Conservation (phyloP, 371 early-diverging fungal species). For the Synchytrium microbalum region DNA sequence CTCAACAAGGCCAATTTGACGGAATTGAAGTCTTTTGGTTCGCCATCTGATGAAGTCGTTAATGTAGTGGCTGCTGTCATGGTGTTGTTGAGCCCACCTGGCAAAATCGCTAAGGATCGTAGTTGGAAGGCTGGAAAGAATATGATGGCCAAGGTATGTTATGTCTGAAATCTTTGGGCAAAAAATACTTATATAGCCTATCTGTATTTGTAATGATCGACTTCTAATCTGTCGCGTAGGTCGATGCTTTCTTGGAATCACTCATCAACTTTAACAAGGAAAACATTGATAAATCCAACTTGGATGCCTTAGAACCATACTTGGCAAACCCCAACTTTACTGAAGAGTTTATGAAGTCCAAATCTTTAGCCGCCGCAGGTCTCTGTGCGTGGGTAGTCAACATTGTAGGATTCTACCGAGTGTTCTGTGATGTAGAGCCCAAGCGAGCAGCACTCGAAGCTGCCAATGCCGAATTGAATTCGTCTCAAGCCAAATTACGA, state of each 20-base stretch:
- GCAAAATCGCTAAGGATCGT: constrained; percentile 55
- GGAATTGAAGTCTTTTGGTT: constrained; percentile 55
- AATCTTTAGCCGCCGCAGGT: constrained; percentile 54
- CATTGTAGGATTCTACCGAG: constrained; percentile 50
- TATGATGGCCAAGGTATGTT: constrained; percentile 51
- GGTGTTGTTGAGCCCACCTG: constrained; percentile 50
- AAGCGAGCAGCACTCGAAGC: constrained; percentile 47
- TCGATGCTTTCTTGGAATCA: constrained; percentile 49
- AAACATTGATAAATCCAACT: constrained; percentile 42
- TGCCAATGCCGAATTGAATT: constrained; percentile 44
- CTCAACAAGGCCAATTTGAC: constrained; percentile 61
- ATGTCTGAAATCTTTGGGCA: background rate
- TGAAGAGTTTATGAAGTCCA: constrained; percentile 49
- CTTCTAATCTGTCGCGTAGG: too few species aligned
- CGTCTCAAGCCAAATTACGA: constrained; percentile 41
- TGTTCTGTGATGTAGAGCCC: constrained; percentile 56
- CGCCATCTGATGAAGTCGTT: constrained; percentile 50
- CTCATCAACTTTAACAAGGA: constrained; percentile 55
- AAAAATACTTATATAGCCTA: background rate
- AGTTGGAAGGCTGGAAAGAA: constrained; percentile 56
- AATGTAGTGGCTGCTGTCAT: constrained; percentile 50
- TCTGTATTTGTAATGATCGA: background rate
- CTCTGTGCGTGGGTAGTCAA: constrained; percentile 56
- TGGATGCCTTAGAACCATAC: constrained; percentile 52
- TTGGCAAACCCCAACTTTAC: constrained; percentile 53